Evolutionary conservation across 371 early-diverging fungal genomes (phyloP).

Genomic region (Dipsacomyces acuminosporus): DNA sequence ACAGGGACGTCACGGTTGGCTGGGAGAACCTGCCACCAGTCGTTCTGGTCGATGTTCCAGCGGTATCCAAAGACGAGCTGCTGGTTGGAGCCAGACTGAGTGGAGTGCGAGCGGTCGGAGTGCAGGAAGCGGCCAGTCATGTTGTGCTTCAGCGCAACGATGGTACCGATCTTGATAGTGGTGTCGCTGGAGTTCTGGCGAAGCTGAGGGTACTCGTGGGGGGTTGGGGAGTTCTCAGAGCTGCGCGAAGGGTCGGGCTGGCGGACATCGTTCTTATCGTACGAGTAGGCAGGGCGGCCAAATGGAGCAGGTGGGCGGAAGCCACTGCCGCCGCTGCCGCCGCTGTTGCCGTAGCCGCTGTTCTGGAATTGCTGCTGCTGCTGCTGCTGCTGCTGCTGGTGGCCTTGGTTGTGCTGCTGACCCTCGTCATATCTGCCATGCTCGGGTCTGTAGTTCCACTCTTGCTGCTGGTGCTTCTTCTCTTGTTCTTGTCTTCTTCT

Average conservation of each 20-base stretch:
- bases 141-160: constrained; percentile 55
- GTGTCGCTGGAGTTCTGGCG: constrained; percentile 21
- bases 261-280: constrained; percentile 41
- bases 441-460: not conserved
- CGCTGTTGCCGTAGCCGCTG: not conserved
- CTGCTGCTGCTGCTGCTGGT: constrained; percentile 12
- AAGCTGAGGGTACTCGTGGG: constrained; percentile 39
- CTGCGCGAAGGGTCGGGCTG: constrained; percentile 34
- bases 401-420: not conserved
- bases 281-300: constrained; percentile 30
- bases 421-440: constrained; percentile 17
- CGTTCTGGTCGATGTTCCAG: constrained; percentile 48
- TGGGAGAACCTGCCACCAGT: constrained; percentile 56
- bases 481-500: constrained; percentile 15
- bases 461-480: constrained; percentile 1
- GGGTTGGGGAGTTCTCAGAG: constrained; percentile 42
- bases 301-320: constrained; percentile 23
- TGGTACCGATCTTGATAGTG: constrained; percentile 38
- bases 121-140: constrained; percentile 55
- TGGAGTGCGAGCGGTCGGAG: constrained; percentile 34
- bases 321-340: constrained; percentile 8
- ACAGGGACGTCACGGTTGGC: constrained; percentile 44
- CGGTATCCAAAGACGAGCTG: constrained; percentile 52
- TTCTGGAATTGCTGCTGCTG: constrained; percentile 5
- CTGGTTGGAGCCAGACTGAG: constrained; percentile 53